Conservation (phyloP, 2,329 filamentous ascomycete species). For the Monosporascus cannonballus region DNA sequence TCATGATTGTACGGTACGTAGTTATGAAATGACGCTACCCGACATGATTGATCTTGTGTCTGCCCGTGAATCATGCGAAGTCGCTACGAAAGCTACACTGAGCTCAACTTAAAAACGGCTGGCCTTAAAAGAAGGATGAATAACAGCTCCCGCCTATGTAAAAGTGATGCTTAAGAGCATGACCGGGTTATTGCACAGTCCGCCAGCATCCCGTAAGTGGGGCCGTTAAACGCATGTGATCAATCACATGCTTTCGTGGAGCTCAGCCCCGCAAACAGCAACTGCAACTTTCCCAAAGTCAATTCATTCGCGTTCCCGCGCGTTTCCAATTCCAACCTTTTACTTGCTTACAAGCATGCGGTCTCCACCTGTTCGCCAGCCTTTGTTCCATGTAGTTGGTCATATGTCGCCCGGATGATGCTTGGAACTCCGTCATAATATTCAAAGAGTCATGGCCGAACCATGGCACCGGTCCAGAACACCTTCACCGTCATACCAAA, state of each 20-base stretch:
- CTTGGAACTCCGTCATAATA: not conserved
- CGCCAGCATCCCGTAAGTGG: too few relatives aligned
- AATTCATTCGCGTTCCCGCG: not conserved
- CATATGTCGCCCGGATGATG: not conserved
- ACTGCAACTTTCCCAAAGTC: too few relatives aligned
- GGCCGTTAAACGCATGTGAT: not conserved
- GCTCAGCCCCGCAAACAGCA: not conserved
- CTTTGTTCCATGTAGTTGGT: not conserved
- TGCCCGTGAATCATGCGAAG: too few relatives aligned
- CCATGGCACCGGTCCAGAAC: conserved; percentile 31
- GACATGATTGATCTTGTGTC: too few relatives aligned
- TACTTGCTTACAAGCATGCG: not conserved
- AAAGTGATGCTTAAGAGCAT: too few relatives aligned
- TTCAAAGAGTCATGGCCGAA: not conserved
- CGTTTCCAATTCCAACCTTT: not conserved
- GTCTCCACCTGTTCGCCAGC: not conserved
- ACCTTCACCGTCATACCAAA: conserved; percentile 31
- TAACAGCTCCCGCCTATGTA: too few relatives aligned
- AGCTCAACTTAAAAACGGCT: too few relatives aligned
- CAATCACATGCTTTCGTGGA: not conserved
- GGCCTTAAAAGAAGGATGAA: too few relatives aligned
- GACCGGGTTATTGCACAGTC: too few relatives aligned
- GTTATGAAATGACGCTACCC: too few relatives aligned
- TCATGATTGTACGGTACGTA: too few relatives aligned
- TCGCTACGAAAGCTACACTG: too few relatives aligned